Evolutionary conservation across 345 rosid species (phyloP), one percentile per base, ranked within the genome.

Genomic region (Mercurialis annua): DNA sequence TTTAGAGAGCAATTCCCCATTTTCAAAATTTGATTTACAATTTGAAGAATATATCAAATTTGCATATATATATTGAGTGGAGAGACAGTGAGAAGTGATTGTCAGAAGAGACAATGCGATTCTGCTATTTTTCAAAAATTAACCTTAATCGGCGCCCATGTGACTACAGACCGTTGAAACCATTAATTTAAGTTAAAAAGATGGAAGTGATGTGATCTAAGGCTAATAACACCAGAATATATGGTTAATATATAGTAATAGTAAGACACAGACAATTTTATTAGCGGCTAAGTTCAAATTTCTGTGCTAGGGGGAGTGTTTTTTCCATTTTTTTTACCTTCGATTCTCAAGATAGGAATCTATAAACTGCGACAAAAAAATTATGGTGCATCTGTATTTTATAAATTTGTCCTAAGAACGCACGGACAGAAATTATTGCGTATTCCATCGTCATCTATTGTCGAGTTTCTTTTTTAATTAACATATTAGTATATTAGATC

Each of bases 1-100:
- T 77, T 83, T 49, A 80, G 56, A 59, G 86, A 78, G 71, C 88
- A 86, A 75, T 84, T 86, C 42, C 91, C 88, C 91, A 86, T 86
- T 24, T 33, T 14, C 23, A 42, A 59, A 34, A 34, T 69, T 48
- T 17, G 38, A 9, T 5, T n/a, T 26, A 36, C 14, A 18, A 34
- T 16, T 23, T 18, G 3, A 10, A 31, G 20, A 18, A 18, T 27
- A 33, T 17, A 30, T 17, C 49, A 1, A 20, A 6, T 23, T 1
- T 1, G 60, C 18, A 27, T 18, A 15, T 3, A 29, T 23, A 43
- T 27, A 29, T 2, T 40, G 31, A 2, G 78, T 59, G 78, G 74
- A 53, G 62, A 58, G 67, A 61, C 58, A 65, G 43, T 47, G 68
- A 51, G 62, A 56, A 23, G 58, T n/a, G 60, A 48, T 8, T 55